Percentiles rank a stretch among this genome's conserved stretches.
These are phyloP conservation scores for Penicillium coffeae DNA, from an alignment of 495 filamentous ascomycete species.

Conservation along the genomic window DNA sequence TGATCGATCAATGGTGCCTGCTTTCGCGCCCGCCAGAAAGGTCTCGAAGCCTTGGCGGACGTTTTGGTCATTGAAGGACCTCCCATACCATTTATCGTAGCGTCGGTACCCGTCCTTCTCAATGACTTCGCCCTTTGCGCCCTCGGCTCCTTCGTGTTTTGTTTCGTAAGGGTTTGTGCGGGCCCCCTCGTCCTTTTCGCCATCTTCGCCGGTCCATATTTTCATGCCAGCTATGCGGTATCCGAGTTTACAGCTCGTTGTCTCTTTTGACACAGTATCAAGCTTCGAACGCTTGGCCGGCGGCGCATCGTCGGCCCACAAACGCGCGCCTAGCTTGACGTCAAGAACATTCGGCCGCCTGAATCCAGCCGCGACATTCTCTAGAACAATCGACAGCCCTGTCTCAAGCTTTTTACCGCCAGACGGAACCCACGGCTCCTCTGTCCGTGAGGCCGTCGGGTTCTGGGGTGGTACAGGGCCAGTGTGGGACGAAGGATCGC, in stretches of 20 bases:
- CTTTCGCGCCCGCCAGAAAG: conserved; percentile 64
- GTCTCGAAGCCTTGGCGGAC: conserved; percentile 70
- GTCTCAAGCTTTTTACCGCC: conserved; percentile 61
- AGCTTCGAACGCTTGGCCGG: conserved; percentile 72
- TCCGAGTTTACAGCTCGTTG: conserved; percentile 75
- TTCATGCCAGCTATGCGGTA: conserved; percentile 94
- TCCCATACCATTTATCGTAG: conserved; percentile 87
- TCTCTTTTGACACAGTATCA: conserved; percentile 71
- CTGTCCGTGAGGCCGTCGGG: conserved; percentile 14
- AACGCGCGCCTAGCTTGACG: conserved; percentile 78
- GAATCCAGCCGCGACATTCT: conserved; percentile 82
- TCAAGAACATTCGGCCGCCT: conserved; percentile 89
- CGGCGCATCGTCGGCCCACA: conserved; percentile 84
- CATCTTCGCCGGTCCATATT: conserved; percentile 67
- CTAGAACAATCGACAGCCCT: conserved; percentile 75
- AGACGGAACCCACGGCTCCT: conserved; percentile 43
- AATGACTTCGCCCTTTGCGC: conserved; percentile 33
- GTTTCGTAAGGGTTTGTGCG: conserved; percentile 41
- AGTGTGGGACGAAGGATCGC: neutral
- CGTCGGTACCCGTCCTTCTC: conserved; percentile 60
- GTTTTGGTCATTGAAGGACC: conserved; percentile 65
- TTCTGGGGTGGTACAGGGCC: conserved; percentile 2
- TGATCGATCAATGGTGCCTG: conserved; percentile 48
- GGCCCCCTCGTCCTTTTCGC: conserved; percentile 37
- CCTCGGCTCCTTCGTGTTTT: conserved; percentile 36